These are phyloP conservation scores for Rhododendron mucronatum DNA, from an alignment of 148 eudicot species.

Conservation along the genomic window DNA sequence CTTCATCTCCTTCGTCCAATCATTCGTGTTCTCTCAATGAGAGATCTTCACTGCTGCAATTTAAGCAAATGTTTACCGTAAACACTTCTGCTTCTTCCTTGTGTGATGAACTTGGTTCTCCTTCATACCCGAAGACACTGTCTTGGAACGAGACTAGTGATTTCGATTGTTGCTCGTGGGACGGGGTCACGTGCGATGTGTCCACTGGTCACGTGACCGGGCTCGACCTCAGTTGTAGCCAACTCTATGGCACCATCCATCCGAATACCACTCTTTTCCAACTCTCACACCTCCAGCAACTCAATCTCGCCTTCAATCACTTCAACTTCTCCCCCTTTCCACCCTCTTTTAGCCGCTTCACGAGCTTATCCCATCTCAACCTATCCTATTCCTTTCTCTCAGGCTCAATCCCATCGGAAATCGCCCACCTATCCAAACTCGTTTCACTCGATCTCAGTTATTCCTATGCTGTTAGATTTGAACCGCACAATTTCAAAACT, in stretches of 20 bases:
- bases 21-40: background rate
- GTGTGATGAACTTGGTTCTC: no score
- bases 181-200: background rate
- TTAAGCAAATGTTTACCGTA: background rate
- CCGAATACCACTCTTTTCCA: background rate
- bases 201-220: slow-evolving; percentile 2
- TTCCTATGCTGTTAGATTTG: no score
- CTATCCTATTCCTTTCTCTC: background rate
- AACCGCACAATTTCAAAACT: no score
- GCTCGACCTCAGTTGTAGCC: slow-evolving; percentile 7
- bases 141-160: background rate
- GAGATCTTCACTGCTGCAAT: background rate
- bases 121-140: background rate
- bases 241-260: background rate
- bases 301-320: background rate
- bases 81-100: background rate
- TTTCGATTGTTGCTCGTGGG: background rate
- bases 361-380: background rate
- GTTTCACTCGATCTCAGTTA: background rate
- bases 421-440: background rate
- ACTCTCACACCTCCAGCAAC: background rate
- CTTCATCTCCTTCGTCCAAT: background rate
- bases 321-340: background rate
- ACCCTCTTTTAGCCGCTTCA: background rate
- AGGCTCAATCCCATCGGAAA: background rate